Conservation (phyloP, 805 yeast genomes). For the Sungouiella blattae region DNA sequence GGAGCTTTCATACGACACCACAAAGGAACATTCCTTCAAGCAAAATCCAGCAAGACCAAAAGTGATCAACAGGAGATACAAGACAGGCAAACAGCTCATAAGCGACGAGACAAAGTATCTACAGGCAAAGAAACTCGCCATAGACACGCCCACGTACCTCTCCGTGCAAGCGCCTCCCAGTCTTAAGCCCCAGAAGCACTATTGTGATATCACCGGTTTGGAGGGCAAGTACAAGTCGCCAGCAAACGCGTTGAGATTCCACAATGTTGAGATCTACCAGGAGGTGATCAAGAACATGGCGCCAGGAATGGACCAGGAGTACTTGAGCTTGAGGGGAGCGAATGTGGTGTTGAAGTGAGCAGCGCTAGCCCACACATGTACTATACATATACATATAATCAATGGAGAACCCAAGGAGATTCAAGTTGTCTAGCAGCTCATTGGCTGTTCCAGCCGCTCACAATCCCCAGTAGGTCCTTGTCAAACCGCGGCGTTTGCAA, state of each 20-base stretch:
- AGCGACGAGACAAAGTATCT: slow-evolving; percentile 75
- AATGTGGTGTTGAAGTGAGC: slow-evolving; percentile 74
- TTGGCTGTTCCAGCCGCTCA: slow-evolving; percentile 21
- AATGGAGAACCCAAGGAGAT: neutral
- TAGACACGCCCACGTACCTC: slow-evolving; percentile 62
- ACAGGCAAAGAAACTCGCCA: slow-evolving; percentile 36
- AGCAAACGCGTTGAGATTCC: slow-evolving; percentile 68
- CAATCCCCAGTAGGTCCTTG: slow-evolving; percentile 22
- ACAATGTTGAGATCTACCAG: slow-evolving; percentile 76
- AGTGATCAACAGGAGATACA: slow-evolving; percentile 58
- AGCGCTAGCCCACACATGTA: too few relatives aligned
- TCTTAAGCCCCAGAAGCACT: slow-evolving; percentile 70
- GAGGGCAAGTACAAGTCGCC: slow-evolving; percentile 75
- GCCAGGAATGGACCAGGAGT: slow-evolving; percentile 92
- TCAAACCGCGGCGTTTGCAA: slow-evolving; percentile 32
- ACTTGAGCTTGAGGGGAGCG: slow-evolving; percentile 81
- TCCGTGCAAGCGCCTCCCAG: slow-evolving; percentile 85
- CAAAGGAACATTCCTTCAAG: slow-evolving; percentile 55
- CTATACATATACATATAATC: too few relatives aligned
- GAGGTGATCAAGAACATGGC: slow-evolving; percentile 74
- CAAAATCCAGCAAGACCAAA: slow-evolving; percentile 44
- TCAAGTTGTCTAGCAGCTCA: slow-evolving; percentile 4
- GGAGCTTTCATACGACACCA: slow-evolving; percentile 35
- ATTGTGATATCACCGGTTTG: slow-evolving; percentile 92
- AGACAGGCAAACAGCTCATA: slow-evolving; percentile 67